A percentile compares a stretch with the other conserved stretches of the same genome.
These are phyloP conservation scores for Chenopodium berlandieri DNA, from an alignment of 148 eudicot genomes.

Conservation along the genomic window DNA sequence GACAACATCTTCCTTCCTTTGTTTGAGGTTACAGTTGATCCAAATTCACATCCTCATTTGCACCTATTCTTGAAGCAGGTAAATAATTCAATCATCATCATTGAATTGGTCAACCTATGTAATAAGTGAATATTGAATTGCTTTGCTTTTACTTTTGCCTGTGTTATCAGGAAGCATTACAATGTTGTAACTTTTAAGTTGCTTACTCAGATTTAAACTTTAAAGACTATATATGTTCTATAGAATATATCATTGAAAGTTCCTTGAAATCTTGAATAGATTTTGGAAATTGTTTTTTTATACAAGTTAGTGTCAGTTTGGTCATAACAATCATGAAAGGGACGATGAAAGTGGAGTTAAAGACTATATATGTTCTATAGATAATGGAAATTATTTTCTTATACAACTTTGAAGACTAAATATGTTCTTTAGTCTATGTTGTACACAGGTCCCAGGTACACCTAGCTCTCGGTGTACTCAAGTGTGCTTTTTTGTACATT, in stretches of 20 bases:
- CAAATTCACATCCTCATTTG: conserved; percentile 95
- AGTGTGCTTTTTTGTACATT: too few relatives aligned
- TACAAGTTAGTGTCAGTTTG: too few relatives aligned
- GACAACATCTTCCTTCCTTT: conserved; percentile 97
- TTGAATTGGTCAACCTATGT: background rate
- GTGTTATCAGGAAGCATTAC: background rate
- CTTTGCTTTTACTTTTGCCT: background rate
- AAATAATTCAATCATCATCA: background rate
- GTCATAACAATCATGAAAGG: background rate
- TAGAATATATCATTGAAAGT: too few relatives aligned
- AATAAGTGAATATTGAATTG: background rate
- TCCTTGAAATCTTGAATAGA: background rate
- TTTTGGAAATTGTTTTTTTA: background rate
- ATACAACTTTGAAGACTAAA: too few relatives aligned
- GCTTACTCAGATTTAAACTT: background rate
- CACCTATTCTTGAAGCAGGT: conserved; percentile 97
- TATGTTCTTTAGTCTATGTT: too few relatives aligned
- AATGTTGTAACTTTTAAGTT: background rate
- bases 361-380: too few relatives aligned
- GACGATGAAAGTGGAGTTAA: background rate
- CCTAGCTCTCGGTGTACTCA: too few relatives aligned
- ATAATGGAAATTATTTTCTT: too few relatives aligned
- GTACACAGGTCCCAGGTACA: too few relatives aligned
- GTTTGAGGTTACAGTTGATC: conserved; percentile 97
- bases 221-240: background rate